These are phyloP conservation scores for Escovopsis sp. DNA, from an alignment of 2,329 filamentous ascomycete genomes.

Conservation along the genomic window DNA sequence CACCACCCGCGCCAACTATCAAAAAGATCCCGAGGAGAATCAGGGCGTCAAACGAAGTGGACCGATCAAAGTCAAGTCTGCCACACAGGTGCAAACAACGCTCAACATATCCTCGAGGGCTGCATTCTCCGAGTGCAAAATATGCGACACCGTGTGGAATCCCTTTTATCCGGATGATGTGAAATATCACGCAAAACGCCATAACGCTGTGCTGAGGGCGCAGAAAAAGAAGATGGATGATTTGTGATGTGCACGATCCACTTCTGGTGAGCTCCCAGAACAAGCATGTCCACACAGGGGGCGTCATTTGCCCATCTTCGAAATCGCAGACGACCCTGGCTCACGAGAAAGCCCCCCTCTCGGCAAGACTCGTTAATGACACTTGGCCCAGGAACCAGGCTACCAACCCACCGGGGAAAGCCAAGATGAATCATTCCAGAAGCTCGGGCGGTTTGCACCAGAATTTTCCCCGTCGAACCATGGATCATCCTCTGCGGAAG, in stretches of 20 bases:
- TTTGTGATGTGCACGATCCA: conserved; percentile 1
- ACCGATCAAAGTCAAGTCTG: neutral
- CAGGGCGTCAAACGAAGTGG: neutral
- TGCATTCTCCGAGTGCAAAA: conserved; percentile 28
- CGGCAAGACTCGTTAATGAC: no score
- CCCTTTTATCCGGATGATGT: conserved; percentile 29
- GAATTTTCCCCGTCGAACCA: no score
- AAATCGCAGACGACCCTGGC: no score
- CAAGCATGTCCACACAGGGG: no score
- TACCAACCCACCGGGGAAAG: no score
- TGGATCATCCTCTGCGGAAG: no score
- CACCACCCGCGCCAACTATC: neutral
- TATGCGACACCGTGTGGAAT: conserved; percentile 30
- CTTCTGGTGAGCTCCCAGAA: no score
- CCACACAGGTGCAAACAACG: conserved; percentile 24
- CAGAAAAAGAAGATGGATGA: conserved; percentile 12
- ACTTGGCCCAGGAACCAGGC: no score
- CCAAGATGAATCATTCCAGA: no score
- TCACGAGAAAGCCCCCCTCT: no score
- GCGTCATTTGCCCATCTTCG: no score
- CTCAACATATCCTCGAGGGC: conserved; percentile 28
- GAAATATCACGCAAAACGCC: conserved; percentile 26
- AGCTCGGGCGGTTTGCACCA: no score
- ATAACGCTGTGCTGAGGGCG: conserved; percentile 19
- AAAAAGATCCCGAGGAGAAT: neutral